Conservation (phyloP, 257 asterid genomes). For the Solanum stenotomum region DNA sequence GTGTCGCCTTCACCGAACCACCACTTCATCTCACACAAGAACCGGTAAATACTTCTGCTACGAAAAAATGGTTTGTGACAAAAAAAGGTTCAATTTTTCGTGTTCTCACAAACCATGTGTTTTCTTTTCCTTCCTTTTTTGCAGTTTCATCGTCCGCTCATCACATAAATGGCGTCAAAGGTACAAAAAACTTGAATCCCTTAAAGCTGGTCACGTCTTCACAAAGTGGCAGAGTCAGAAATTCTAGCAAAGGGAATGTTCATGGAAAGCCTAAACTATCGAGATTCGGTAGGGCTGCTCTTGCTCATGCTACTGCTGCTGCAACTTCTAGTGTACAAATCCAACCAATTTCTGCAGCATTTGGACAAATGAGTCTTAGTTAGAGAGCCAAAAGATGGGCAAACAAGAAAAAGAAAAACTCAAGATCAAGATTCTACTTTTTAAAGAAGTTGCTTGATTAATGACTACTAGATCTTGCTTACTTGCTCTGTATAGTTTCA, state of each 20-base stretch:
- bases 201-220: neutral
- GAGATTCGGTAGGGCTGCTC: slow-evolving; percentile 3
- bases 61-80: neutral
- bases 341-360: neutral
- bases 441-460: neutral
- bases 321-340: neutral
- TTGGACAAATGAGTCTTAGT: neutral
- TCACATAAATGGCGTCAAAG: neutral
- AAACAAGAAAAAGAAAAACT: neutral
- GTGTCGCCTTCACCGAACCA: slow-evolving; percentile 7
- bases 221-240: neutral
- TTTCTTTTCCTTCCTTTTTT: neutral
- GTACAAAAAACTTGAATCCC: neutral
- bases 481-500: neutral
- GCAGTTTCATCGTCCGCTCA: neutral
- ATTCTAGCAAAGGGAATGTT: neutral
- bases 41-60: neutral
- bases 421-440: neutral
- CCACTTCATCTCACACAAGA: neutral
- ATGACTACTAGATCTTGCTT: neutral
- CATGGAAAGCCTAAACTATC: neutral
- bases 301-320: neutral
- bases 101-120: neutral
- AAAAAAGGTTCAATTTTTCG: neutral
- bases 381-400: neutral